Percentiles rank a stretch among this genome's conserved stretches.
Evolutionary conservation across 1,284 basidiomycete genomes (phyloP).

Genomic region (Heterobasidion parviporum): DNA sequence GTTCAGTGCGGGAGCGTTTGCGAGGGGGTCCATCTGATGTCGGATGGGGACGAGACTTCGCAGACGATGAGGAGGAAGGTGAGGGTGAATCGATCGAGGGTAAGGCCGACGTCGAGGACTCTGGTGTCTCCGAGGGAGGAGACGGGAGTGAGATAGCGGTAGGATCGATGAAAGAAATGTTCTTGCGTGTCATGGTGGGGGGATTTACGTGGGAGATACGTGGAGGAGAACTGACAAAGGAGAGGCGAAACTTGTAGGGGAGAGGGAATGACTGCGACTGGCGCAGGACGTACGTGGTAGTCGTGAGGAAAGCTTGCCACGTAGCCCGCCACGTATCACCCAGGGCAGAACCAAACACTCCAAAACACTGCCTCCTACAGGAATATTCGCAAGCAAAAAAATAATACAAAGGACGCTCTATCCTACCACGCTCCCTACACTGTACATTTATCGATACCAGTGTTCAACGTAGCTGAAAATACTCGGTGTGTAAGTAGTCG

Average conservation of each 20-base stretch:
- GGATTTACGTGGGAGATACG: conserved; percentile 2
- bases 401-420: background rate
- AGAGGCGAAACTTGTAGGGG: background rate
- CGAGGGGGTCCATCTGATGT: conserved; percentile 37
- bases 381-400: background rate
- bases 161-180: conserved; percentile 27
- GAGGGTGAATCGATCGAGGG: background rate
- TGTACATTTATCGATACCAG: background rate
- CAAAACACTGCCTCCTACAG: background rate
- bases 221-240: background rate
- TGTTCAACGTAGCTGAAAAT: background rate
- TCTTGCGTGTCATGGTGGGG: conserved; percentile 6
- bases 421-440: background rate
- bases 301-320: conserved; percentile 12
- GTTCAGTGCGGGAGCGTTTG: conserved; percentile 58
- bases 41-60: conserved; percentile 13
- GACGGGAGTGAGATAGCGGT: conserved; percentile 30
- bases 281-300: conserved; percentile 15
- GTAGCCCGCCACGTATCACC: conserved; percentile 9
- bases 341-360: background rate
- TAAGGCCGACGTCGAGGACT: conserved; percentile 8
- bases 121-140: conserved; percentile 18
- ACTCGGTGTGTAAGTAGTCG: no score
- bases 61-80: conserved; percentile 16
- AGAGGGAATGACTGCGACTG: conserved; percentile 5